Evolutionary conservation across 2,329 filamentous ascomycete species (phyloP).

Genomic region (Graphilbum fragrans): DNA sequence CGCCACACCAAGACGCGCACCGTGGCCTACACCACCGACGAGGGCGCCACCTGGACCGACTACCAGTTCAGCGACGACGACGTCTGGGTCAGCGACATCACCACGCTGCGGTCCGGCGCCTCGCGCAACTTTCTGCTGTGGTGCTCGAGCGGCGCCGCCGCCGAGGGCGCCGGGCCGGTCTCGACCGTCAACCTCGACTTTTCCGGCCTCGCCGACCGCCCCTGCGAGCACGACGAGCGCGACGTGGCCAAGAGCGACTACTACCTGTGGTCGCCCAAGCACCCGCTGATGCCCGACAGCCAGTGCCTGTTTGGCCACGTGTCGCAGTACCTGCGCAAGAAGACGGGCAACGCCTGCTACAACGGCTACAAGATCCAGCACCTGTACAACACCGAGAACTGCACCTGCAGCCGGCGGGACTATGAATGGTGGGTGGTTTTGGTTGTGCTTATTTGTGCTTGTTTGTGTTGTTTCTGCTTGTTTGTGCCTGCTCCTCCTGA

Average conservation of each 20-base stretch:
- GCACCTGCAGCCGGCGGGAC: constrained; percentile 71
- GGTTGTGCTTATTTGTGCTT: background rate
- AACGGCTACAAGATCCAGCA: constrained; percentile 63
- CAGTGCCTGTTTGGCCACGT: constrained; percentile 90
- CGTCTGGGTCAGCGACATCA: constrained; percentile 66
- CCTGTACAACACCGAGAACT: constrained; percentile 64
- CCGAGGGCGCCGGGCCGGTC: constrained; percentile 26
- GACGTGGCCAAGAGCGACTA: constrained; percentile 53
- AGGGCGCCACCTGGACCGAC: constrained; percentile 67
- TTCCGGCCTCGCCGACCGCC: constrained; percentile 58
- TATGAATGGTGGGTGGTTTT: constrained; percentile 68
- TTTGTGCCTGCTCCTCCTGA: too few species aligned
- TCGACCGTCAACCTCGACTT: constrained; percentile 84
- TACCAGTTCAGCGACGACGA: constrained; percentile 59
- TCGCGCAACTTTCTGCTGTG: constrained; percentile 89
- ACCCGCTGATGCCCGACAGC: constrained; percentile 58
- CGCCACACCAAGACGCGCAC: constrained; percentile 54
- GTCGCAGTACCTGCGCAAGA: constrained; percentile 84
- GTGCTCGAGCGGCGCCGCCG: constrained; percentile 47
- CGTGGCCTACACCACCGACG: constrained; percentile 43
- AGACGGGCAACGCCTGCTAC: constrained; percentile 64
- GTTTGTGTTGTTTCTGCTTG: background rate
- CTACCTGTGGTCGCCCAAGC: constrained; percentile 74
- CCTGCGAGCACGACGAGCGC: constrained; percentile 58
- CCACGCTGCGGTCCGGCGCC: constrained; percentile 77